These are phyloP conservation scores for Saraca asoca DNA, from an alignment of 331 rosid genomes.

Conservation along the genomic window DNA sequence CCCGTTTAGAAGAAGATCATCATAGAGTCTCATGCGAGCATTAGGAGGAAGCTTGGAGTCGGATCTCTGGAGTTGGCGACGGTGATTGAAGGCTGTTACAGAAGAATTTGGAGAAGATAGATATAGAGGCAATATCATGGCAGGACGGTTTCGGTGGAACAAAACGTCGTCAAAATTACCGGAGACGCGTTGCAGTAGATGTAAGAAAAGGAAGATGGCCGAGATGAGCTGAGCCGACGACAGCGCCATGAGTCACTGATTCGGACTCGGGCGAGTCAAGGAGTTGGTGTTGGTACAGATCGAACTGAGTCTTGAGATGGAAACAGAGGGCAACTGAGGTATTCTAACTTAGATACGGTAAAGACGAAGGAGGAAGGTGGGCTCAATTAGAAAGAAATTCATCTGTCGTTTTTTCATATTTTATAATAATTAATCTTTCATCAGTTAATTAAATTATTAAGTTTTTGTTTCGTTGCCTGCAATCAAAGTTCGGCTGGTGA, in stretches of 20 bases:
- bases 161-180: conserved; percentile 41
- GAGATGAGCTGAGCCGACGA: conserved; percentile 29
- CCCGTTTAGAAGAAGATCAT: conserved; percentile 93
- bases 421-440: too few relatives aligned
- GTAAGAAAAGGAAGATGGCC: conserved; percentile 32
- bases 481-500: too few relatives aligned
- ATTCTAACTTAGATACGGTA: not conserved
- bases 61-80: conserved; percentile 71
- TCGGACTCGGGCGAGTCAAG: not conserved
- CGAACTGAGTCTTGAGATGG: not conserved
- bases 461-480: too few relatives aligned
- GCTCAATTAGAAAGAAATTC: too few relatives aligned
- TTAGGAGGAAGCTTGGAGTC: conserved; percentile 46
- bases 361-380: too few relatives aligned
- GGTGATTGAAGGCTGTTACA: conserved; percentile 34
- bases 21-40: conserved; percentile 90
- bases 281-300: conserved; percentile 16
- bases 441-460: too few relatives aligned
- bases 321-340: not conserved
- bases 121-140: conserved; percentile 77
- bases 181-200: conserved; percentile 25
- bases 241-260: conserved; percentile 41
- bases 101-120: conserved; percentile 55
- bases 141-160: conserved; percentile 42
- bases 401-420: too few relatives aligned